Conservation (phyloP, 1,139 yeast species). For the Candida dubliniensis region DNA sequence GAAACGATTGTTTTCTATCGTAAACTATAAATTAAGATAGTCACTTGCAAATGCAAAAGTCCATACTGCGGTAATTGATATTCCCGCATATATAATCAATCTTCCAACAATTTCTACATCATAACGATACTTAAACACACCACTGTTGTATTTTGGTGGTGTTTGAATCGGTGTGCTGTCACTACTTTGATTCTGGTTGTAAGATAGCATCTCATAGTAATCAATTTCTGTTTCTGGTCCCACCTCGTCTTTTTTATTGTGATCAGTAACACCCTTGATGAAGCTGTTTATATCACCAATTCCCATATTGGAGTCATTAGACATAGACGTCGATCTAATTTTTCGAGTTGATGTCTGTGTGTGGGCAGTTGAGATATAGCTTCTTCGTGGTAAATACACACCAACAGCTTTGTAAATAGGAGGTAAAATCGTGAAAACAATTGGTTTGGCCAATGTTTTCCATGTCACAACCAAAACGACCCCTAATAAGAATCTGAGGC, state of each 20-base stretch:
- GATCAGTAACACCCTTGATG: slow-evolving; percentile 30
- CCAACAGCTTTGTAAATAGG: slow-evolving; percentile 49
- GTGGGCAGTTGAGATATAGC: slow-evolving; percentile 42
- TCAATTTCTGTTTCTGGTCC: slow-evolving; percentile 46
- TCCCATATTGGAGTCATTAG: slow-evolving; percentile 36
- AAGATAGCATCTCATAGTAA: slow-evolving; percentile 43
- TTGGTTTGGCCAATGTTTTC: slow-evolving; percentile 67
- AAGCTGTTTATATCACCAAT: slow-evolving; percentile 39
- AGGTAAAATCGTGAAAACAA: slow-evolving; percentile 50
- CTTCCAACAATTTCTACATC: slow-evolving; percentile 77
- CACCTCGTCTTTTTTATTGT: slow-evolving; percentile 27
- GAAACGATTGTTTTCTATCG: no score
- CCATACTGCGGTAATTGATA: slow-evolving; percentile 50
- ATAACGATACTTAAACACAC: slow-evolving; percentile 55
- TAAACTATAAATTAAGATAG: slow-evolving; percentile 14
- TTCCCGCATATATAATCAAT: slow-evolving; percentile 72
- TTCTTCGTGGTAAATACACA: slow-evolving; percentile 42
- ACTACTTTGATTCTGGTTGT: slow-evolving; percentile 18
- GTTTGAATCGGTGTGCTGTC: slow-evolving; percentile 4
- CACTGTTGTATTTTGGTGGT: slow-evolving; percentile 23
- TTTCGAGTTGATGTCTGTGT: slow-evolving; percentile 34
- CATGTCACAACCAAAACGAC: slow-evolving; percentile 60
- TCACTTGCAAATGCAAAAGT: slow-evolving; percentile 35
- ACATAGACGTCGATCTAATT: slow-evolving; percentile 41
- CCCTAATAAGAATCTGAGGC: slow-evolving; percentile 56